These are phyloP conservation scores for Begonia fuchsioides DNA, from an alignment of 306 rosid species.

Conservation along the genomic window DNA sequence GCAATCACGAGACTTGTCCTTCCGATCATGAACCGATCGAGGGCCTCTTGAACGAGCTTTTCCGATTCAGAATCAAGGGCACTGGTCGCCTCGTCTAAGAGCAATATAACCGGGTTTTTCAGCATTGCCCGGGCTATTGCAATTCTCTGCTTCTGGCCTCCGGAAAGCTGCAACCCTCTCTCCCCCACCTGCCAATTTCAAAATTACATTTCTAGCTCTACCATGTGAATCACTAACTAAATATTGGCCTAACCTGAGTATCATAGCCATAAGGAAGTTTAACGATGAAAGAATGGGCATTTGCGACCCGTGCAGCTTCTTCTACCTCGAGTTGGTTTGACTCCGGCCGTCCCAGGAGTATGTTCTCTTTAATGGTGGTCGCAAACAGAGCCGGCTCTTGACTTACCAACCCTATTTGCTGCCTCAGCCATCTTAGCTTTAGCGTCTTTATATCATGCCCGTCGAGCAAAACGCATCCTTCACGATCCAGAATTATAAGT, in stretches of 20 bases:
- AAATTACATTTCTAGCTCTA: neutral
- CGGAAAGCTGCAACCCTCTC: constrained; percentile 88
- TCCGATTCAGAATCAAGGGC: constrained; percentile 88
- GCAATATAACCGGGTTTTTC: constrained; percentile 79
- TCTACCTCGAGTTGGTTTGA: constrained; percentile 70
- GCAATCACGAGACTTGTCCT: constrained; percentile 79
- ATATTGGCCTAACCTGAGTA: constrained; percentile 58
- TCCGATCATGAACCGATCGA: constrained; percentile 86
- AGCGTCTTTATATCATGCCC: constrained; percentile 68
- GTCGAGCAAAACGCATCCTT: constrained; percentile 65
- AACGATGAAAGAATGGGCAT: constrained; percentile 76
- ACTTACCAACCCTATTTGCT: constrained; percentile 82
- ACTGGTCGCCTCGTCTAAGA: constrained; percentile 88
- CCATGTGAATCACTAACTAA: too few relatives aligned
- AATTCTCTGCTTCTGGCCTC: constrained; percentile 90
- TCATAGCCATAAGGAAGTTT: constrained; percentile 75
- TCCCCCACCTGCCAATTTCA: constrained; percentile 79
- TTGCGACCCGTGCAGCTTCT: constrained; percentile 90
- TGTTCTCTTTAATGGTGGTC: constrained; percentile 69
- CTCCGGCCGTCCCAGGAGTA: constrained; percentile 74
- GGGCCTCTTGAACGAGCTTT: constrained; percentile 87
- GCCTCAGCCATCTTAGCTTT: constrained; percentile 74
- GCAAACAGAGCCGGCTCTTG: constrained; percentile 95
- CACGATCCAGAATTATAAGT: too few relatives aligned
- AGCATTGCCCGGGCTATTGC: constrained; percentile 95